Conservation (phyloP, 2,329 filamentous ascomycete species). For the Ophiocordyceps camponoti-rufipedis region DNA sequence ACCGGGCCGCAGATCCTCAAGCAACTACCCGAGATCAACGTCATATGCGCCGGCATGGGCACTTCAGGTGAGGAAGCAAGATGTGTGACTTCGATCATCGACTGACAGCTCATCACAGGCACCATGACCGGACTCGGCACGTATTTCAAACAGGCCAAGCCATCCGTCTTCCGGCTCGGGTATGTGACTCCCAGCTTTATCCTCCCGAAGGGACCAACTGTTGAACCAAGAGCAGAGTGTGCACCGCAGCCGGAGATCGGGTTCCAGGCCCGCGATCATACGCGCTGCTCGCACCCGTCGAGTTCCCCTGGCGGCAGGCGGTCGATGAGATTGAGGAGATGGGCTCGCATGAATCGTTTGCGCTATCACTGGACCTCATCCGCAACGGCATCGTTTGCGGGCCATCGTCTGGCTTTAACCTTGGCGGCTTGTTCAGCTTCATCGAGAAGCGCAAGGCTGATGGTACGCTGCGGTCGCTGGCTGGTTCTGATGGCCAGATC, state of each 20-base stretch:
- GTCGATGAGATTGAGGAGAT: constrained; percentile 39
- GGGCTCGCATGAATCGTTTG: constrained; percentile 32
- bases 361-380: constrained; percentile 32
- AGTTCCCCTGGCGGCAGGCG: constrained; percentile 38
- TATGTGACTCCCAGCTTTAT: constrained; percentile 2
- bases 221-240: constrained; percentile 22
- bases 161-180: constrained; percentile 22
- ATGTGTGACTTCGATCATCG: background rate
- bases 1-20: constrained; percentile 38
- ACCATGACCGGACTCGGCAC: constrained; percentile 27
- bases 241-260: constrained; percentile 35
- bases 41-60: constrained; percentile 38
- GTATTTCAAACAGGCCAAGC: constrained; percentile 30
- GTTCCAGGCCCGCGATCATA: constrained; percentile 39
- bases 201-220: too few relatives aligned
- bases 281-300: constrained; percentile 26
- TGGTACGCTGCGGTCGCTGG: constrained; percentile 23
- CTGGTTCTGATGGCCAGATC: constrained; percentile 23
- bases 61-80: constrained; percentile 25
- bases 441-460: constrained; percentile 27
- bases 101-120: background rate
- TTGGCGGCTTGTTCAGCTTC: constrained; percentile 31
- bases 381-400: constrained; percentile 40
- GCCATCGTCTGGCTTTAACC: constrained; percentile 41
- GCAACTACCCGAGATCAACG: constrained; percentile 35